These are phyloP conservation scores for Aspergillus nidulans DNA, from an alignment of 495 filamentous ascomycete species.

Conservation along the genomic window DNA sequence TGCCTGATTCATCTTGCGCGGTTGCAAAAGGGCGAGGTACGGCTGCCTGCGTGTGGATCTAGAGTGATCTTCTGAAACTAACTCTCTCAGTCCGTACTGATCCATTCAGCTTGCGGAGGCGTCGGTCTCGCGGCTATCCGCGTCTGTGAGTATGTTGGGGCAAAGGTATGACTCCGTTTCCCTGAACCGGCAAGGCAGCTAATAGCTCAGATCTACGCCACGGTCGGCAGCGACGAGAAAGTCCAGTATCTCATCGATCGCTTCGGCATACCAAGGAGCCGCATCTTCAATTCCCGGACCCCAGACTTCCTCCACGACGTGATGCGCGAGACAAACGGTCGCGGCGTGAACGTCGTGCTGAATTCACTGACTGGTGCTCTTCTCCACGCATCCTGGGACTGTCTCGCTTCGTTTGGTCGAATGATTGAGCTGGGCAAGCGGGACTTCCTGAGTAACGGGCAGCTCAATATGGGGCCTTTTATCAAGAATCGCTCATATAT, in stretches of 20 bases:
- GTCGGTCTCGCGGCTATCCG: slow-evolving; percentile 8
- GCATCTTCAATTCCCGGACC: slow-evolving; percentile 51
- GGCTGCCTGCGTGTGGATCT: not conserved
- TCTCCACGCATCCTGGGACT: slow-evolving; percentile 46
- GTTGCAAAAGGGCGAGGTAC: slow-evolving; percentile 18
- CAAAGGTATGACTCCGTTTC: not conserved
- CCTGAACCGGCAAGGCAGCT: not conserved
- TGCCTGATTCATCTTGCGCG: slow-evolving; percentile 3
- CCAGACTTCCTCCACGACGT: slow-evolving; percentile 41
- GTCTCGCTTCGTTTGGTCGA: slow-evolving; percentile 47
- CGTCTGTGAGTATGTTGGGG: not conserved
- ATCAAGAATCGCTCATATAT: slow-evolving; percentile 27
- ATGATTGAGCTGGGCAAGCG: slow-evolving; percentile 47
- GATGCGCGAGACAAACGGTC: slow-evolving; percentile 39
- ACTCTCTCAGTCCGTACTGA: slow-evolving; percentile 2
- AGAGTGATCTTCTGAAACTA: too few relatives aligned
- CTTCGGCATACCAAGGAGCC: slow-evolving; percentile 30
- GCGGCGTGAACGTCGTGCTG: slow-evolving; percentile 48
- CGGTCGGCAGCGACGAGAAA: slow-evolving; percentile 42
- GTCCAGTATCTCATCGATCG: slow-evolving; percentile 24
- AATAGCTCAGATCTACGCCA: slow-evolving; percentile 33
- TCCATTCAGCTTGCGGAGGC: slow-evolving; percentile 12
- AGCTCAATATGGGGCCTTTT: slow-evolving; percentile 35
- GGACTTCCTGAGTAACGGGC: slow-evolving; percentile 18
- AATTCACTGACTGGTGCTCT: slow-evolving; percentile 48